These are phyloP conservation scores for Oidium heveae DNA, from an alignment of 2,329 filamentous ascomycete species.

Conservation along the genomic window DNA sequence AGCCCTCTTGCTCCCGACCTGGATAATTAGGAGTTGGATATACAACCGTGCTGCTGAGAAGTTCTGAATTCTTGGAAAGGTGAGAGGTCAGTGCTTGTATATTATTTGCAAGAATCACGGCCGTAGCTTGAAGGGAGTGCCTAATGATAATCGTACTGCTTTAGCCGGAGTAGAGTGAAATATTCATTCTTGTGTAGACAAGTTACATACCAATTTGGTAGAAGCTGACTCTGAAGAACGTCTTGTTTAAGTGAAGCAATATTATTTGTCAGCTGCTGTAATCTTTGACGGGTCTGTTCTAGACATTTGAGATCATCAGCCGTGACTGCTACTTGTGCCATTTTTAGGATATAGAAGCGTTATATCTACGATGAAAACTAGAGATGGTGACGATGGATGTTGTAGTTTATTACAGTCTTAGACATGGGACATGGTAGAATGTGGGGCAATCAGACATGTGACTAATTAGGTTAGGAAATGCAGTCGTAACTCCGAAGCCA, in stretches of 20 bases:
- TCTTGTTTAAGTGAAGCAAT: conserved; percentile 37
- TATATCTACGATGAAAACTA: too few relatives aligned
- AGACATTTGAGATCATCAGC: conserved; percentile 38
- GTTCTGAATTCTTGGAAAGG: conserved; percentile 35
- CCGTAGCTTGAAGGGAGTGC: conserved; percentile 45
- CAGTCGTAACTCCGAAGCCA: too few relatives aligned
- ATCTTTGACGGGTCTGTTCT: conserved; percentile 42
- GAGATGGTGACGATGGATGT: too few relatives aligned
- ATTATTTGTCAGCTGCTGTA: conserved; percentile 42
- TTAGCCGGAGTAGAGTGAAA: neutral
- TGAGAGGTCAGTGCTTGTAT: conserved; percentile 40
- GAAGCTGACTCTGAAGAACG: conserved; percentile 33
- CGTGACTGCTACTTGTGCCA: conserved; percentile 7
- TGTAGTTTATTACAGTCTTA: too few relatives aligned
- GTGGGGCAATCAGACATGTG: too few relatives aligned
- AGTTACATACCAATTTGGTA: conserved; percentile 35
- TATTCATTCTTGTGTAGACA: neutral
- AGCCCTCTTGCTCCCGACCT: conserved; percentile 37
- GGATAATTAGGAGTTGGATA: conserved; percentile 57
- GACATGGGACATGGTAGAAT: too few relatives aligned
- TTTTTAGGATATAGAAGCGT: neutral
- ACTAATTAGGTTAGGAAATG: too few relatives aligned
- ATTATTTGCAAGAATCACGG: conserved; percentile 45
- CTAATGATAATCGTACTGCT: conserved; percentile 17
- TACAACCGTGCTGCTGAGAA: conserved; percentile 44